These are phyloP conservation scores for Colletotrichum endophyticum DNA, from an alignment of 2,329 filamentous ascomycete genomes.

Conservation along the genomic window DNA sequence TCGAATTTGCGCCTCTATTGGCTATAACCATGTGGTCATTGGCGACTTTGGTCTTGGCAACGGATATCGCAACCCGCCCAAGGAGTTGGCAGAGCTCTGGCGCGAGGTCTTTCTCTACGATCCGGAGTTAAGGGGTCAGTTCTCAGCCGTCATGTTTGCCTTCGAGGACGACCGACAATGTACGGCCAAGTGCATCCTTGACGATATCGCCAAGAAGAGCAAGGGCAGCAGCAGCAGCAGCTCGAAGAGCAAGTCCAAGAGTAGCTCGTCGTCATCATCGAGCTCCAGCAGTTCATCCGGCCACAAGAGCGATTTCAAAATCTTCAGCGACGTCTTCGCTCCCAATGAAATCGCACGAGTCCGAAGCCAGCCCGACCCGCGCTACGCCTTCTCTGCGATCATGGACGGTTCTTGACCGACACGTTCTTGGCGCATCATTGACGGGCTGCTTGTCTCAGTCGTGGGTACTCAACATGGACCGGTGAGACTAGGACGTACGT, in stretches of 20 bases:
- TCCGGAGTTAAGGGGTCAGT: slow-evolving; percentile 65
- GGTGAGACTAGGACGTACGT: slow-evolving; percentile 10
- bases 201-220: slow-evolving; percentile 60
- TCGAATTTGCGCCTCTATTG: slow-evolving; percentile 68
- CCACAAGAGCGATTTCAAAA: slow-evolving; percentile 49
- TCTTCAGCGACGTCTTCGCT: slow-evolving; percentile 60
- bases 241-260: slow-evolving; percentile 38
- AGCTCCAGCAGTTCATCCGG: slow-evolving; percentile 30
- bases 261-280: slow-evolving; percentile 30
- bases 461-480: background rate
- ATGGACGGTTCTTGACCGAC: slow-evolving; percentile 21
- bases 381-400: slow-evolving; percentile 43
- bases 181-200: slow-evolving; percentile 56
- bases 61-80: slow-evolving; percentile 67
- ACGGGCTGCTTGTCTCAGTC: slow-evolving; percentile 1
- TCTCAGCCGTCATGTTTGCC: slow-evolving; percentile 66
- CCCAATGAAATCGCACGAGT: slow-evolving; percentile 53
- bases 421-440: background rate
- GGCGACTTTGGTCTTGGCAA: slow-evolving; percentile 71
- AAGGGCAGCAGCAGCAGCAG: slow-evolving; percentile 26
- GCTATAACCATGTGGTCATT: slow-evolving; percentile 62
- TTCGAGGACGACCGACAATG: slow-evolving; percentile 64
- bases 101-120: slow-evolving; percentile 68
- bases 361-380: slow-evolving; percentile 56
- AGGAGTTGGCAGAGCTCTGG: slow-evolving; percentile 70